These are phyloP conservation scores for Solanum appendiculatum DNA, from an alignment of 257 asterid species.

Conservation along the genomic window DNA sequence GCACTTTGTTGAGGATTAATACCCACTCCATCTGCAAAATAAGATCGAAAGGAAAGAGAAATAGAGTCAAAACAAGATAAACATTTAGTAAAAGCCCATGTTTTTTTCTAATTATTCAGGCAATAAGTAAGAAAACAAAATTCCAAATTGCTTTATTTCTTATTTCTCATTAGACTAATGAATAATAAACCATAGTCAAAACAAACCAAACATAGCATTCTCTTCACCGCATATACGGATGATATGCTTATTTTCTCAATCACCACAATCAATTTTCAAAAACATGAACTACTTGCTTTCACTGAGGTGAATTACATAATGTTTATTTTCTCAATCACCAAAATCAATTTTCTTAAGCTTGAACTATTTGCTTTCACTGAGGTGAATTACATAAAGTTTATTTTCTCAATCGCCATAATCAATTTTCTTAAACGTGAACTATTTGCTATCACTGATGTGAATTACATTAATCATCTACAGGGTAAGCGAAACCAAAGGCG, in stretches of 20 bases:
- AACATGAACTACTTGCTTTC: neutral
- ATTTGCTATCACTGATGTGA: neutral
- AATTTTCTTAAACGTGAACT: neutral
- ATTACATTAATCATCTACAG: neutral
- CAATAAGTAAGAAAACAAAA: neutral
- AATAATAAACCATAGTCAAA: neutral
- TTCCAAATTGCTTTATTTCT: neutral
- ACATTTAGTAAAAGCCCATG: neutral
- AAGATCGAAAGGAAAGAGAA: neutral
- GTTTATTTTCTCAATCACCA: neutral
- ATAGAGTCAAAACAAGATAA: neutral
- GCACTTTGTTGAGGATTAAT: slow-evolving; percentile 98
- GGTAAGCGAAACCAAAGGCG: neutral
- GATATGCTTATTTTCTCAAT: neutral
- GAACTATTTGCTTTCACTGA: neutral
- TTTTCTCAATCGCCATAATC: neutral
- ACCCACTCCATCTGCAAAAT: slow-evolving; percentile 81
- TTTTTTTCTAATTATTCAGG: neutral
- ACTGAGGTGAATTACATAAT: neutral
- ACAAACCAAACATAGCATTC: neutral
- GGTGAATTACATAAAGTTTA: neutral
- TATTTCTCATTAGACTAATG: neutral
- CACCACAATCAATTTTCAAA: neutral
- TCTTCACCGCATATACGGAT: neutral
- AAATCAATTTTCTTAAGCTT: neutral